Evolutionary conservation across 2,329 filamentous ascomycete species (phyloP), one percentile per base, ranked within the genome.

Genomic region (Colletotrichum sp.): DNA sequence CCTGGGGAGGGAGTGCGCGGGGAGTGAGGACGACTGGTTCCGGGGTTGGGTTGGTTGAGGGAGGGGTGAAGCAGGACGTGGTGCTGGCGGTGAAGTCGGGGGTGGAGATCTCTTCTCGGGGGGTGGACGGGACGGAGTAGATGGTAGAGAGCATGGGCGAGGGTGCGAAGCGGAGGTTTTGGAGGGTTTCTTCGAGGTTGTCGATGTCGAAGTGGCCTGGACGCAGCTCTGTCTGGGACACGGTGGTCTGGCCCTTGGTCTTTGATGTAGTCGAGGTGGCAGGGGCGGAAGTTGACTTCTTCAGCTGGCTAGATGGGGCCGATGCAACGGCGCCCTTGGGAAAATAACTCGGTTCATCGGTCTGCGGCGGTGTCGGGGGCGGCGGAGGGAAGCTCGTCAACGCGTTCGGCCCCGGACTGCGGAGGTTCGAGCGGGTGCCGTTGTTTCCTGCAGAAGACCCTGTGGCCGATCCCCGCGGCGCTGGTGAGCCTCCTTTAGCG

Each of bases 91-190:
- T 68, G 57, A 76, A 76, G 44, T 76, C 73, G 15, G 73, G 73
- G 6, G 69, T 73, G 8, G 70, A 32, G 1, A 68, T 15, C 7
- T 76, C 73, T 13, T 76, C 73, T 9, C 70, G 70, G 4, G 73
- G 73, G 5, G 73, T 76, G 6, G 73, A 73, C 7, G 73, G 73
- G 32, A 44, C 64, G 13, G 73, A 76, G 49, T 76, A 76, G 59
- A 76, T 76, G 39, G 73, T 76, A 8, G 73, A 76, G 21, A 76
- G 64, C 70, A 76, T 76, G 24, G 73, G 73, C n/a, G 73, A 76
- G 49, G 73, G 70, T 12, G 73, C 73, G 44, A 76, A 76, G 59
- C 73, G 73, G 28, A 76, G 63, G 73, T 73, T 76, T 8, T 73
- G 64, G 9, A 76, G 73, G 1, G 70, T 73, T 10, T 76, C 64